Conservation (phyloP, 192 early-diverging fungal species). For the Coemansia sp. region DNA sequence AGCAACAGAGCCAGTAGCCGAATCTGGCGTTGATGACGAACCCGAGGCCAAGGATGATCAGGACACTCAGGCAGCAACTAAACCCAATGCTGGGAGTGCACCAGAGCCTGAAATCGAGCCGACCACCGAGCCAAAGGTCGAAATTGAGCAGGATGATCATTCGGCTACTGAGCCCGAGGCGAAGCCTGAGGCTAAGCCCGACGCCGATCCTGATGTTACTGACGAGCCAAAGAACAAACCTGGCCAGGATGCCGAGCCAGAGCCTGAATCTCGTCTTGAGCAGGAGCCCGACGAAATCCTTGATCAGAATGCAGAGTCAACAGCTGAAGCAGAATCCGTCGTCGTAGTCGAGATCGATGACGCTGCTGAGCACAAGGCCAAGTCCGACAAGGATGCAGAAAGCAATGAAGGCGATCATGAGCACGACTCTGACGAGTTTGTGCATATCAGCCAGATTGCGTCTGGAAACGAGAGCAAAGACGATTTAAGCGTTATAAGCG, state of each 20-base stretch:
- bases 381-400: not conserved
- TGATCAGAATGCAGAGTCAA: no score
- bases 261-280: no score
- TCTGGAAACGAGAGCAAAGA: conserved; percentile 22
- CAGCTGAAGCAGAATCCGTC: no score
- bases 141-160: not conserved
- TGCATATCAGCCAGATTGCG: conserved; percentile 40
- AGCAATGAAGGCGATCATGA: conserved; percentile 1
- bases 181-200: no score
- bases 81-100: not conserved
- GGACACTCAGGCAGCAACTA: not conserved
- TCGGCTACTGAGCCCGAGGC: not conserved
- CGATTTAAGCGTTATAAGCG: conserved; percentile 2
- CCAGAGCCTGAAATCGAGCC: not conserved
- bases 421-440: conserved; percentile 46
- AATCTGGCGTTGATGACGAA: not conserved
- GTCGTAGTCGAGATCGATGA: no score
- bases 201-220: no score
- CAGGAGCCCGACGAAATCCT: no score
- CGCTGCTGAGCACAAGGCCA: not conserved
- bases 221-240: no score
- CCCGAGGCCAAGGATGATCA: not conserved
- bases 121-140: not conserved
- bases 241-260: no score
- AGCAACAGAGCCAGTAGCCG: not conserved